These are phyloP conservation scores for Pyrenophora seminiperda DNA, from an alignment of 2,329 filamentous ascomycete species.

Conservation along the genomic window DNA sequence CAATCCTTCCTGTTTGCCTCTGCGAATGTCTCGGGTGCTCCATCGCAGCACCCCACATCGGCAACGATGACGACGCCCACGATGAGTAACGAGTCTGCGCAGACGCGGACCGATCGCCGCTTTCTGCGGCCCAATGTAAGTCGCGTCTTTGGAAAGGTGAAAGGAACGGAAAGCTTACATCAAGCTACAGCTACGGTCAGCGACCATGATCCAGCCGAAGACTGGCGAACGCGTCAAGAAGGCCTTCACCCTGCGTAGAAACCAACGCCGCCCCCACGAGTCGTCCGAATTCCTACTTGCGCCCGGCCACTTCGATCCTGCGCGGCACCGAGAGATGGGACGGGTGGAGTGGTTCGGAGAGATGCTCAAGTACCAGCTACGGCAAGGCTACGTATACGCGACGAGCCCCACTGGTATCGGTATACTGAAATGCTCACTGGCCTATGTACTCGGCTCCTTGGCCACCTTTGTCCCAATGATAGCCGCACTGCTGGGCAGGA, in stretches of 20 bases:
- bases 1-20: neutral
- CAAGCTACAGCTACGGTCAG: conserved; percentile 69
- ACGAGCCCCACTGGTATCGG: conserved; percentile 75
- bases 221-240: conserved; percentile 85
- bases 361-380: conserved; percentile 34
- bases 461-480: conserved; percentile 81
- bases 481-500: conserved; percentile 74
- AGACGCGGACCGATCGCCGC: conserved; percentile 43
- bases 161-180: conserved; percentile 24
- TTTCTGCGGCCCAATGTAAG: conserved; percentile 46
- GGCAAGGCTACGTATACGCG: conserved; percentile 63
- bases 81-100: conserved; percentile 39
- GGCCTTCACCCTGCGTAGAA: conserved; percentile 72
- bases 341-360: conserved; percentile 43
- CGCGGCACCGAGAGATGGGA: conserved; percentile 40
- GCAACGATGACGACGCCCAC: conserved; percentile 7
- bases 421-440: conserved; percentile 88
- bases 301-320: conserved; percentile 35
- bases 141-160: conserved; percentile 3
- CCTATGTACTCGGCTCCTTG: conserved; percentile 84
- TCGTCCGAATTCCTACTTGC: conserved; percentile 50
- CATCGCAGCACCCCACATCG: neutral
- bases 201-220: conserved; percentile 82
- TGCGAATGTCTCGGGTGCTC: too few species aligned
- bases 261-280: conserved; percentile 50